These are phyloP conservation scores for Diaporthe humulicola DNA, from an alignment of 2,329 filamentous ascomycete genomes.

Conservation along the genomic window DNA sequence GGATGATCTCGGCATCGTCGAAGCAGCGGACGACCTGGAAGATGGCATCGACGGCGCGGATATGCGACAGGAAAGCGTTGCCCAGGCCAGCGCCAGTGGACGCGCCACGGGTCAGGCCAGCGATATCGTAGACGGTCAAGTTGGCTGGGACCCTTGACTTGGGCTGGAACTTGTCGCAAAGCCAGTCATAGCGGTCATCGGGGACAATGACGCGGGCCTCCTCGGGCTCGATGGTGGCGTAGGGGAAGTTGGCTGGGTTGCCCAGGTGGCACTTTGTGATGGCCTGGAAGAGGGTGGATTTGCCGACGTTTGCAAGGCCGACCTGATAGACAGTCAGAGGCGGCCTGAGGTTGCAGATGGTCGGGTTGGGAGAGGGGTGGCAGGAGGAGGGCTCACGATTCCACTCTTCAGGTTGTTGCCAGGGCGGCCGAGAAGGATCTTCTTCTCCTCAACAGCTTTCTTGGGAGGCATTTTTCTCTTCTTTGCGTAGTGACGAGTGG, in stretches of 20 bases:
- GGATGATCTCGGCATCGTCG: slow-evolving; percentile 99
- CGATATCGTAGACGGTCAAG: slow-evolving; percentile 98
- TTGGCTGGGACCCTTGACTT: slow-evolving; percentile 98
- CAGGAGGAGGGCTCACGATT: slow-evolving; percentile 76
- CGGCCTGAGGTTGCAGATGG: slow-evolving; percentile 42
- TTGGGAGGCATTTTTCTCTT: slow-evolving; percentile 91
- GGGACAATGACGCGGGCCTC: slow-evolving; percentile 98
- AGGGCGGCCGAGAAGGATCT: slow-evolving; percentile 93
- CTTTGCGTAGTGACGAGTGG: slow-evolving; percentile 70
- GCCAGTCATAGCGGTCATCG: slow-evolving; percentile 95
- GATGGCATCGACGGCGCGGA: slow-evolving; percentile 97
- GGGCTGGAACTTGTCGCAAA: slow-evolving; percentile 95
- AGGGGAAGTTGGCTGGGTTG: slow-evolving; percentile 99
- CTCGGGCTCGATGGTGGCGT: slow-evolving; percentile 98
- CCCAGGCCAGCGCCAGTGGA: slow-evolving; percentile 98
- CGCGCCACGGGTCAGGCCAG: slow-evolving; percentile 93
- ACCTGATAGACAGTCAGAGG: slow-evolving; percentile 74
- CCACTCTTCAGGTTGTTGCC: slow-evolving; percentile 99
- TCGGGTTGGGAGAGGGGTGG: slow-evolving; percentile 41
- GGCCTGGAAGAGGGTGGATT: slow-evolving; percentile 99
- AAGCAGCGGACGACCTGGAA: slow-evolving; percentile 98
- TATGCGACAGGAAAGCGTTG: slow-evolving; percentile 98
- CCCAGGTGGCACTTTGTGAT: slow-evolving; percentile 98
- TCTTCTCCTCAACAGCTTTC: slow-evolving; percentile 92
- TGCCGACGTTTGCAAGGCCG: slow-evolving; percentile 98